Evolutionary conservation across 306 rosid genomes (phyloP).

Genomic region (Malus sieversii): DNA sequence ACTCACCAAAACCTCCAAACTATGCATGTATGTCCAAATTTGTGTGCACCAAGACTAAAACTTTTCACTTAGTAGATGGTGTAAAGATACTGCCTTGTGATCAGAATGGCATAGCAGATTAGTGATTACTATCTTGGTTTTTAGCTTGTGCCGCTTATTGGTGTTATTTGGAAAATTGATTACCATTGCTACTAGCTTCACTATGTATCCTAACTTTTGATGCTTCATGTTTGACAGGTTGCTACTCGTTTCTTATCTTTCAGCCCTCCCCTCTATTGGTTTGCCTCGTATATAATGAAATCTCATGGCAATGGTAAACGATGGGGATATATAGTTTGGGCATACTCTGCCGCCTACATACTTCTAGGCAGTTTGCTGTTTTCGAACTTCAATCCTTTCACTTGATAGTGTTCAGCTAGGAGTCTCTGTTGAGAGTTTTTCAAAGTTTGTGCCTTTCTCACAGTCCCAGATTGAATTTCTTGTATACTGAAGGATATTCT

Average conservation of each 20-base stretch:
- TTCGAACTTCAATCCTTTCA: no score
- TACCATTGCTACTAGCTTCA: not conserved
- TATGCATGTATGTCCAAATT: not conserved
- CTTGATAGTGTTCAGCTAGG: no score
- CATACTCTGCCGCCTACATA: conserved; percentile 64
- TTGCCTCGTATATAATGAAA: conserved; percentile 56
- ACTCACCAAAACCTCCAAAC: no score
- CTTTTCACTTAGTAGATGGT: not conserved
- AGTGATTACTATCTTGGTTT: not conserved
- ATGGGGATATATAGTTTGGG: conserved; percentile 80
- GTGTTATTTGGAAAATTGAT: not conserved
- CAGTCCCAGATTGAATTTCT: no score
- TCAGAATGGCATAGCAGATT: not conserved
- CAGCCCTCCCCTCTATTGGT: conserved; percentile 89
- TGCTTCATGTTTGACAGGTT: conserved; percentile 45
- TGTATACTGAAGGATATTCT: no score
- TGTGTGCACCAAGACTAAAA: not conserved
- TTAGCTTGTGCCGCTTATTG: not conserved
- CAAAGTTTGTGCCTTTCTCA: not conserved
- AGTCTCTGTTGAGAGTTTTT: no score
- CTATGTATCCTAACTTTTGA: conserved; percentile 5
- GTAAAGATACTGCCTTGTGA: not conserved
- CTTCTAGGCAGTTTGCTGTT: conserved; percentile 61
- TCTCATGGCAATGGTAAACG: conserved; percentile 19
- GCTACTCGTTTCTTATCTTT: conserved; percentile 88